Conservation (phyloP, 2,329 filamentous ascomycete species). For the Aspergillus sp. region DNA sequence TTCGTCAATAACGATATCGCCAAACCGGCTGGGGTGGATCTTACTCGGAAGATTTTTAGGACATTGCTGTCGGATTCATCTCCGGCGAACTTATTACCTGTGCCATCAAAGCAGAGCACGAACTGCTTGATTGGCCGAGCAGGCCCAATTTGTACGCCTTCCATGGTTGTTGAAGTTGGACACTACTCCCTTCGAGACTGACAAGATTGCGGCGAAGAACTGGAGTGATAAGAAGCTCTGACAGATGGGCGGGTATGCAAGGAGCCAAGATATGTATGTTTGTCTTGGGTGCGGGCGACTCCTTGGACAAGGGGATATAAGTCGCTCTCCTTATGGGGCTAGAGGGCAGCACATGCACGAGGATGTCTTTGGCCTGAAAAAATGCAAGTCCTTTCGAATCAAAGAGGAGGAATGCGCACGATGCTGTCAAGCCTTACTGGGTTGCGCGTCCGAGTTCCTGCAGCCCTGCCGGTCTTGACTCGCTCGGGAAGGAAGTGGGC, state of each 20-base stretch:
- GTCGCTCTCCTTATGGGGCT: background rate
- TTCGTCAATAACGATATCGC: background rate
- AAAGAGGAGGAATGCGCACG: slow-evolving; percentile 1
- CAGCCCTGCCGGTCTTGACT: slow-evolving; percentile 9
- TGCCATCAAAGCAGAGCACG: slow-evolving; percentile 46
- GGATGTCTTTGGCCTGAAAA: slow-evolving; percentile 2
- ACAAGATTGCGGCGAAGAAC: background rate
- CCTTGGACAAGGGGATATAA: background rate
- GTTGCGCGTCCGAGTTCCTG: slow-evolving; percentile 11
- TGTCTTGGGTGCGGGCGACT: slow-evolving; percentile 1
- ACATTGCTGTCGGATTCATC: slow-evolving; percentile 49
- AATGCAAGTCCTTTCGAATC: background rate
- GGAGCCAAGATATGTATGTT: slow-evolving; percentile 6
- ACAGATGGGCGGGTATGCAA: slow-evolving; percentile 3
- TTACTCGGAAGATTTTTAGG: slow-evolving; percentile 46
- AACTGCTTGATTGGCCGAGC: slow-evolving; percentile 35
- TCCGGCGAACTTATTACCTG: slow-evolving; percentile 45
- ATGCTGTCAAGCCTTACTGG: slow-evolving; percentile 2
- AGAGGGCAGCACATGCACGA: slow-evolving; percentile 6
- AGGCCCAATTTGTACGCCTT: slow-evolving; percentile 7
- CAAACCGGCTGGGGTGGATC: slow-evolving; percentile 5
- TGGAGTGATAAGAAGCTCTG: background rate
- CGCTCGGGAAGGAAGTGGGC: background rate
- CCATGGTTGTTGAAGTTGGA: slow-evolving; percentile 7
- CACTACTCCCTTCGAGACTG: background rate